phyloP scores from a whole-genome alignment of 2,329 filamentous ascomycete genomes.

The Dichotomopilus funicola region DNA sequence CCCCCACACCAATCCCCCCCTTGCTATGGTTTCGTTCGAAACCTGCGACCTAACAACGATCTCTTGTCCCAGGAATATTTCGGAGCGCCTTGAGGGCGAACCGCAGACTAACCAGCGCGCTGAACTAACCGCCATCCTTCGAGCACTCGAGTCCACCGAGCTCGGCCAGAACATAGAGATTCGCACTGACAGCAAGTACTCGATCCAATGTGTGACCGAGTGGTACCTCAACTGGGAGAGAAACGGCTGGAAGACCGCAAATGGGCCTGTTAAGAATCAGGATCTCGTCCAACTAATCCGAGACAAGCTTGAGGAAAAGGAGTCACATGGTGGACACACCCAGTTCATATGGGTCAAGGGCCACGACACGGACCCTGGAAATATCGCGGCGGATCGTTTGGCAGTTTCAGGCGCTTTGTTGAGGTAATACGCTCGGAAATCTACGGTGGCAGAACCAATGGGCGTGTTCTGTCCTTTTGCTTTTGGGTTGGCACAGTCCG shows the following conservation, averaged over 20 bases:
- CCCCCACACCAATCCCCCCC: neutral
- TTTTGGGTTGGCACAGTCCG: neutral
- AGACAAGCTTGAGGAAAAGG: conserved; percentile 62
- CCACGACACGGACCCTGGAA: conserved; percentile 66
- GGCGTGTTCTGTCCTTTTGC: neutral
- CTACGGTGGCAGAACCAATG: too few species aligned
- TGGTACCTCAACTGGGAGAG: conserved; percentile 76
- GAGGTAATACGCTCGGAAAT: conserved; percentile 10
- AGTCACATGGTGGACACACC: conserved; percentile 53
- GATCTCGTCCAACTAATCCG: conserved; percentile 74
- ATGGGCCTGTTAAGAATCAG: conserved; percentile 72
- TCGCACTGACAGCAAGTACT: conserved; percentile 82
- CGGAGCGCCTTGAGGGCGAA: conserved; percentile 66
- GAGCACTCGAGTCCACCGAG: conserved; percentile 71
- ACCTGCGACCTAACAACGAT: conserved; percentile 15
- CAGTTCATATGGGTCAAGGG: conserved; percentile 87
- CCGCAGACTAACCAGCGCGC: conserved; percentile 91
- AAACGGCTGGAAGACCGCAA: conserved; percentile 70
- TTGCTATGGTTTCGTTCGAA: too few species aligned
- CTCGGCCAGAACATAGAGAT: conserved; percentile 65
- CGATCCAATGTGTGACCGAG: conserved; percentile 78
- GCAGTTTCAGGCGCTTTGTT: conserved; percentile 45
- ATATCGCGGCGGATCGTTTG: conserved; percentile 71
- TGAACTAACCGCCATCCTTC: conserved; percentile 82
- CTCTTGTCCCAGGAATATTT: conserved; percentile 48